These are phyloP conservation scores for Phytopythium aichiense DNA, from an alignment of 352 stramenopile species.

Conservation along the genomic window DNA sequence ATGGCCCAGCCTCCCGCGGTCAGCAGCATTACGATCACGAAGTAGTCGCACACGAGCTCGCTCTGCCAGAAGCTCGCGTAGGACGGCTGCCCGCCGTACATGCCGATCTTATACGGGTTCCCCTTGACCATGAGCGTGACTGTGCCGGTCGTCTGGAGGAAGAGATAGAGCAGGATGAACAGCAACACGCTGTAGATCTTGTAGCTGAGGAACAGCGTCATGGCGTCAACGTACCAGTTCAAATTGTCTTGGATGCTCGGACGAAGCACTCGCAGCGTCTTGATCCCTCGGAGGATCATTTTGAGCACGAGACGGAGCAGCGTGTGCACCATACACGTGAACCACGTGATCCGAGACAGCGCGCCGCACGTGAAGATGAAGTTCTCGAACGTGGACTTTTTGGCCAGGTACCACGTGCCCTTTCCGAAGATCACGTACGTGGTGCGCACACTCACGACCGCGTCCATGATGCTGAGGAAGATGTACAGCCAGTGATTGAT, in stretches of 20 bases:
- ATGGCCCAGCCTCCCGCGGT: slow-evolving; percentile 12
- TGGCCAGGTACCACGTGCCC: slow-evolving; percentile 31
- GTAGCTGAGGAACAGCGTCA: slow-evolving; percentile 35
- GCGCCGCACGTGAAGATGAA: slow-evolving; percentile 33
- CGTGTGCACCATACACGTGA: slow-evolving; percentile 29
- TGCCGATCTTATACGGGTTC: slow-evolving; percentile 14
- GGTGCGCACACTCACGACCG: slow-evolving; percentile 21
- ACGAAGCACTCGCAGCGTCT: slow-evolving; percentile 62
- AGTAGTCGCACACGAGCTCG: slow-evolving; percentile 42
- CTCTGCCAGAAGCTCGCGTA: slow-evolving; percentile 37
- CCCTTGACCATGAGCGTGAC: slow-evolving; percentile 30
- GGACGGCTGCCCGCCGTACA: slow-evolving; percentile 25
- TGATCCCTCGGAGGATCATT: slow-evolving; percentile 56
- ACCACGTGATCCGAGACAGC: slow-evolving; percentile 31
- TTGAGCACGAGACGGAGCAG: slow-evolving; percentile 9
- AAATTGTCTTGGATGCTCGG: slow-evolving; percentile 11
- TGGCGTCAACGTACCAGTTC: slow-evolving; percentile 27
- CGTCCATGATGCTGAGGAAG: slow-evolving; percentile 27
- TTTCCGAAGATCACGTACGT: slow-evolving; percentile 32
- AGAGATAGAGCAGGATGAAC: slow-evolving; percentile 20
- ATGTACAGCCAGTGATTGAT: slow-evolving; percentile 51
- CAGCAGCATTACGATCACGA: slow-evolving; percentile 21
- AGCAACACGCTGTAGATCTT: slow-evolving; percentile 41
- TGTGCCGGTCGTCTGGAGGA: slow-evolving; percentile 17
- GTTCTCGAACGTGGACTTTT: slow-evolving; percentile 25